Evolutionary conservation across 345 rosid species (phyloP).

Genomic region (Brassica carinata): DNA sequence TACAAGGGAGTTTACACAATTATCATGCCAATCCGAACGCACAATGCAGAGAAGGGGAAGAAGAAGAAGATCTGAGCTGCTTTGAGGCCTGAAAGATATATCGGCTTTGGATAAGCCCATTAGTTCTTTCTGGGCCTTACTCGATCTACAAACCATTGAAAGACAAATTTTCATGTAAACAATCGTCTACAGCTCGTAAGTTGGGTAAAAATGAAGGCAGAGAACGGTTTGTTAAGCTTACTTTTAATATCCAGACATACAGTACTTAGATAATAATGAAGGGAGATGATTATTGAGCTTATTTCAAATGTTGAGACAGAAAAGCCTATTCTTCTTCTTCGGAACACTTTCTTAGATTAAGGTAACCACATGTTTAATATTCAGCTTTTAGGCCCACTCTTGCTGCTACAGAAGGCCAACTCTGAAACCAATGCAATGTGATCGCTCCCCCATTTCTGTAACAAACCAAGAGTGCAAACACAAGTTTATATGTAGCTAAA

Average conservation of each 20-base stretch:
- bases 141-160: background rate
- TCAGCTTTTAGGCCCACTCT: constrained; percentile 15
- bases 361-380: constrained; percentile 15
- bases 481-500: background rate
- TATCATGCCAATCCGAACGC: constrained; percentile 6
- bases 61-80: background rate
- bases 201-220: background rate
- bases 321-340: background rate
- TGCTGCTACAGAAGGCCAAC: constrained; percentile 50
- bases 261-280: background rate
- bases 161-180: background rate
- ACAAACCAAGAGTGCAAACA: constrained; percentile 6
- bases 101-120: background rate
- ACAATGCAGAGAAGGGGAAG: constrained; percentile 4
- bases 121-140: constrained; percentile 10
- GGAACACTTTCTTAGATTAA: background rate
- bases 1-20: background rate
- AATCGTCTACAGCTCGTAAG: background rate
- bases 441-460: constrained; percentile 98
- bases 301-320: background rate
- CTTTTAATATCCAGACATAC: background rate
- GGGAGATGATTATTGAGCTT: background rate
- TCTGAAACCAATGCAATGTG: constrained; percentile 90
- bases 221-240: background rate
- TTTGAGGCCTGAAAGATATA: constrained; percentile 15